Base-by-base conservation (phyloP, 139 green algal genomes). In the Chlamydomonas applanata region DNA sequence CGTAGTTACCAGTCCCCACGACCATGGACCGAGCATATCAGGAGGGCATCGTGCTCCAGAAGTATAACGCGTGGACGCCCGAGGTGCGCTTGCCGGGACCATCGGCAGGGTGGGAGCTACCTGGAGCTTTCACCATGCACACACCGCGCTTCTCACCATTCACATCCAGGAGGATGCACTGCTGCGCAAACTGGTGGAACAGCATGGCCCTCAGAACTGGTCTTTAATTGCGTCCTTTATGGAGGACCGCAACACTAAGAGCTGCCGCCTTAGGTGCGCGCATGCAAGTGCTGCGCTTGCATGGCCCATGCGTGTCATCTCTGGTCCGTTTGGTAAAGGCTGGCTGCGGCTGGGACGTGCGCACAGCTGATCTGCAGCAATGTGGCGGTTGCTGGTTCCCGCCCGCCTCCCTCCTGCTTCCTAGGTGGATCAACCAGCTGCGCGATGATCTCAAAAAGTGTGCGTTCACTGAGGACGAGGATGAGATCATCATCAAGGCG, bases 161-260 rank as follows among this genome's bases (percentile, higher is more conserved):
- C 29, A 45, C 24, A 2, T 40, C 11, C 63, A 96, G 90, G 91
- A 96, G 75, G 91, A 96, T 35, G 78, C 82, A 2, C 52, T 80
- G 40, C 73, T 96, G 27, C 69, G 66, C 9, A 32, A 64, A 24
- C 52, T 94, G 0, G 89, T 96, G 4, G 66, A 63, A 3, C 63
- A 85, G 45, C 85, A 89, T 33, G 92, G 92, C 1, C 49, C 88
- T 2, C 90, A 89, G 61, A 93, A 87, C 25, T 93, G 89, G 89
- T 82, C 77, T 0, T 64, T 82, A 1, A 88, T 93, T 13, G 88
- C 88, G 1, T 53, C 79, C 7, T 25, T 73, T 27, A 74, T 93
- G 45, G 73, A 85, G 11, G 82, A 49, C 32, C 62, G 62, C 32
- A 69, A 25, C 22, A 32, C 20, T 33, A 69, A 69, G 62, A 69